Evolutionary conservation across 352 stramenopile species (phyloP), one percentile per base, ranked within the genome.

Genomic region (Phytophthora cryptogea): DNA sequence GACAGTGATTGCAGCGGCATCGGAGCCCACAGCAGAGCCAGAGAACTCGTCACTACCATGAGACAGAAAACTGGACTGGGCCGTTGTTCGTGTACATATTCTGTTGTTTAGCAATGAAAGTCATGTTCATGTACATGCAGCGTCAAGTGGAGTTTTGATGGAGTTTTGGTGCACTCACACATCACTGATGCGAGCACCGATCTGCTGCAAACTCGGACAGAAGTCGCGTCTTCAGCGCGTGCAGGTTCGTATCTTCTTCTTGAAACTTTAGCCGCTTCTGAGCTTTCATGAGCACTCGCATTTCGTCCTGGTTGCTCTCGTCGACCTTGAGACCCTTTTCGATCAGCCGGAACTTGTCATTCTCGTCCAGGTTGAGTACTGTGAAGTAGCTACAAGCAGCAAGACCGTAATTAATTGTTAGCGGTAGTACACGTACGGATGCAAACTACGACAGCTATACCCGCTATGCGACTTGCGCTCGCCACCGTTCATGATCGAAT

Each of bases 251-350:
- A 41, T 79, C 68, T 54, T 74, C 70, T 43, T 67, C 57, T 37
- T 80, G 61, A 26, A 83, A 80, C 26, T 70, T 57, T 20, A 67
- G 68, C 1, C 70, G 63, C 43, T 80, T 80, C 43, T 83, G 64
- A 7, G 74, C 71, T 49, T 83, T 83, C 41, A 72, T 42, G 43
- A 74, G 62, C 11, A 61, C 44, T 32, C 66, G 60, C 68, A 83
- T 78, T 9, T 66, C 57, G 6, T 74, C 30, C 39, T 76, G 67
- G 42, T 72, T 63, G 52, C 10, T 57, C 27, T 56, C 51, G 10
- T 83, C 66, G 2, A 75, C 56, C 4, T 40, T 43, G 20, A 80
- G 59, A 2, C 63, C 69, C 40, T 70, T 80, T 1, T 67, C 44
- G 35, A 82, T 80, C 33, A 62, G 41, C 43, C 74, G 75, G 14